Evolutionary conservation across 148 eudicot species (phyloP).

Genomic region (Pouteria glomerata): DNA sequence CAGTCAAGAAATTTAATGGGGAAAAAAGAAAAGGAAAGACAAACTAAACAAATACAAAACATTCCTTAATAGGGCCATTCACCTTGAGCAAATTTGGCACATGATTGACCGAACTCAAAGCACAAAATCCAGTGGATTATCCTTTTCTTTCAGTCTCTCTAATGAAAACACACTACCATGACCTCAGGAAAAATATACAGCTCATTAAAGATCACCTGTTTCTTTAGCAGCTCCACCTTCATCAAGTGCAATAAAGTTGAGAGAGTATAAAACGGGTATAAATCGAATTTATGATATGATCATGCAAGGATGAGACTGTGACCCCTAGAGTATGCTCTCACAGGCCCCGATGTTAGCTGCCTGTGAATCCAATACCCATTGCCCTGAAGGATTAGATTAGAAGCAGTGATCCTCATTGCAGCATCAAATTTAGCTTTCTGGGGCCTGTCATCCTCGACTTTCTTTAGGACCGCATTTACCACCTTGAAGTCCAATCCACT

Average conservation of each 20-base stretch:
- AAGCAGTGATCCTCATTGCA: slow-evolving; percentile 29
- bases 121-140: slow-evolving; percentile 51
- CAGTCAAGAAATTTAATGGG: not conserved
- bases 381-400: slow-evolving; percentile 42
- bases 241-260: slow-evolving; percentile 27
- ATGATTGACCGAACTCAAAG: slow-evolving; percentile 27
- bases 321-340: slow-evolving; percentile 46
- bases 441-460: slow-evolving; percentile 55
- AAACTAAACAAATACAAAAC: slow-evolving; percentile 41
- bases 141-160: slow-evolving; percentile 20
- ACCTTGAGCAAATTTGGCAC: slow-evolving; percentile 20
- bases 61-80: slow-evolving; percentile 11
- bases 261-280: slow-evolving; percentile 19
- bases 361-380: slow-evolving; percentile 54
- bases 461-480: slow-evolving; percentile 52
- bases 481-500: slow-evolving; percentile 53
- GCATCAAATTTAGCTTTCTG: slow-evolving; percentile 53
- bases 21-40: not conserved
- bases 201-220: slow-evolving; percentile 25
- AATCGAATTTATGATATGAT: too few relatives aligned
- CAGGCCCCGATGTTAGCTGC: slow-evolving; percentile 64
- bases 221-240: slow-evolving; percentile 29
- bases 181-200: slow-evolving; percentile 57
- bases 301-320: not conserved
- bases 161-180: slow-evolving; percentile 29